These are phyloP conservation scores for Chlamydomonas reinhardtii DNA, from an alignment of 163 green algal genomes.

Conservation along the genomic window DNA sequence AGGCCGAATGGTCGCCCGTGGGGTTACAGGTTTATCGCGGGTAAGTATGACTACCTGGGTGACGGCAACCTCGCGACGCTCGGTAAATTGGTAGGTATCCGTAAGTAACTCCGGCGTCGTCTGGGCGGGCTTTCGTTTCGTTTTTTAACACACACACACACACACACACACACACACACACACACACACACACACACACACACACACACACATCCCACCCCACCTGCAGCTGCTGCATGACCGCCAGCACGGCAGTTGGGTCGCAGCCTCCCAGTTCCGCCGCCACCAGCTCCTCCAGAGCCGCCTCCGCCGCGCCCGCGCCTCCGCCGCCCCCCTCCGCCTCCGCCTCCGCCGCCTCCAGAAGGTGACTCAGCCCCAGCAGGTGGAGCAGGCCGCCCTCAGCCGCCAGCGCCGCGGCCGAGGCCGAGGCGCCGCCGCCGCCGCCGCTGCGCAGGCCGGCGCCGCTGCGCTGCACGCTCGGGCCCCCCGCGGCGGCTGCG, in stretches of 20 bases:
- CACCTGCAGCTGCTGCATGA: constrained; percentile 48
- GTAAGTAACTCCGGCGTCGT: too few relatives aligned
- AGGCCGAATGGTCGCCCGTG: too few relatives aligned
- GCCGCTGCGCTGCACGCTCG: neutral
- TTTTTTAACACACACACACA: too few relatives aligned
- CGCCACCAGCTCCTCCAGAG: neutral
- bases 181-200: too few relatives aligned
- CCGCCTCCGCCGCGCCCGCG: neutral
- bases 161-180: too few relatives aligned
- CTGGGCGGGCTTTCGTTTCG: too few relatives aligned
- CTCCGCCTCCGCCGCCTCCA: neutral
- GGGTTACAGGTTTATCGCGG: too few relatives aligned
- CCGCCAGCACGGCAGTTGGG: constrained; percentile 23
- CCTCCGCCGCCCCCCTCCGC: neutral
- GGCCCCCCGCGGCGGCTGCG: neutral
- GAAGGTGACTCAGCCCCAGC: neutral
- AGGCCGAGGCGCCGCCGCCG: neutral
- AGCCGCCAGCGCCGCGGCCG: neutral
- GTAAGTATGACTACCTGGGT: too few relatives aligned
- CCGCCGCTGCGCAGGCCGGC: neutral
- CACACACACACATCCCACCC: neutral
- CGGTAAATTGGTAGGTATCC: too few relatives aligned
- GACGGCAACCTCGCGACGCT: too few relatives aligned
- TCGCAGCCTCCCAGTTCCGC: constrained; percentile 22
- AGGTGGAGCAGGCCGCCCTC: neutral